Evolutionary conservation across 805 yeast genomes (phyloP).

Genomic region (Zygoascus ofunaensis): DNA sequence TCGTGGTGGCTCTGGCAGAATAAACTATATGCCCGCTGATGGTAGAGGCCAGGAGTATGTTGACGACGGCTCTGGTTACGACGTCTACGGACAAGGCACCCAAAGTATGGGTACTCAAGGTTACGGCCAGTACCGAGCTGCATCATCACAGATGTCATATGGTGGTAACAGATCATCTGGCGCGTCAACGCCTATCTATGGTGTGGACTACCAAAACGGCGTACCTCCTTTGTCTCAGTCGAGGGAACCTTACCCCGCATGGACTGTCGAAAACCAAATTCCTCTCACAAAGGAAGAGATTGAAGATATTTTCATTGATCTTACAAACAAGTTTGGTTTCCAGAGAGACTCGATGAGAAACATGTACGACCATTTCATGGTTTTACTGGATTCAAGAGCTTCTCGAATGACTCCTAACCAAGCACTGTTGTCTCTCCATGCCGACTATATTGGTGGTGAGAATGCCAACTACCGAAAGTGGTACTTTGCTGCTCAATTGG

Average conservation of each 20-base stretch:
- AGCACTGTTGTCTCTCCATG: slow-evolving; percentile 72
- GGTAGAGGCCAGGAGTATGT: slow-evolving; percentile 13
- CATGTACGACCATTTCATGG: slow-evolving; percentile 73
- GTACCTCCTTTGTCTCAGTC: slow-evolving; percentile 36
- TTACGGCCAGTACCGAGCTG: slow-evolving; percentile 15
- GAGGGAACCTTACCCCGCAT: slow-evolving; percentile 96
- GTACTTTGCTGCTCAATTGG: slow-evolving; percentile 82
- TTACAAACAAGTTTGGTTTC: slow-evolving; percentile 69
- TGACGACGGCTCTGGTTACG: slow-evolving; percentile 23
- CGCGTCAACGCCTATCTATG: slow-evolving; percentile 89
- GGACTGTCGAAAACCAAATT: slow-evolving; percentile 89
- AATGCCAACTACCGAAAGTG: slow-evolving; percentile 81
- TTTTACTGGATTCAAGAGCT: slow-evolving; percentile 77
- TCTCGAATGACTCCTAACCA: slow-evolving; percentile 62
- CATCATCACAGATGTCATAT: slow-evolving; percentile 55
- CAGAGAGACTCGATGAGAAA: slow-evolving; percentile 70
- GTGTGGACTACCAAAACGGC: slow-evolving; percentile 53
- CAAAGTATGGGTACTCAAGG: not conserved
- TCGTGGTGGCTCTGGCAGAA: slow-evolving; percentile 20
- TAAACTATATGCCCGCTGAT: slow-evolving; percentile 20
- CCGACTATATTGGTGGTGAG: slow-evolving; percentile 89
- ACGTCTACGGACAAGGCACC: slow-evolving; percentile 8
- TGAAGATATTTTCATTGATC: slow-evolving; percentile 45
- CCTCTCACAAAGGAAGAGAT: slow-evolving; percentile 67
- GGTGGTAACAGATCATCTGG: slow-evolving; percentile 84